Evolutionary conservation across 768 basidiomycete species (phyloP).

Genomic region (Russula abietina): DNA sequence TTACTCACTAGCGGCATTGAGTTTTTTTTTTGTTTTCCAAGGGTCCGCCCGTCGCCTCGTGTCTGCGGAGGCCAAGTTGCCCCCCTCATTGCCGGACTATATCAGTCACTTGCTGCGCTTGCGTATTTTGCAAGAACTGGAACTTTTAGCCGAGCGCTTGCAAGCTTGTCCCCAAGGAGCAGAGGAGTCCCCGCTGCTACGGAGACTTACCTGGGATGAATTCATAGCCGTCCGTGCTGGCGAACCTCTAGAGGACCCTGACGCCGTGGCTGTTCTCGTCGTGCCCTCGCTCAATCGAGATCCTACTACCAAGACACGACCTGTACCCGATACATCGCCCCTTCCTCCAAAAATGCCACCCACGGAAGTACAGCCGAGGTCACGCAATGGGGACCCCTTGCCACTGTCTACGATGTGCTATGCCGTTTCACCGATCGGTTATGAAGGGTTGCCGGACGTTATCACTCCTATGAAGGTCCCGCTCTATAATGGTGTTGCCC

Average conservation of each 20-base stretch:
- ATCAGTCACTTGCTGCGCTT: constrained; percentile 62
- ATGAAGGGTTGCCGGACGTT: constrained; percentile 24
- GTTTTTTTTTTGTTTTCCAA: no score
- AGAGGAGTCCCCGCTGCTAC: constrained; percentile 39
- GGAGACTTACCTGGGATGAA: constrained; percentile 60
- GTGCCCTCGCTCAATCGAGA: constrained; percentile 60
- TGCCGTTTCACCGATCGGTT: constrained; percentile 20
- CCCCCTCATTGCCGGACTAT: constrained; percentile 46
- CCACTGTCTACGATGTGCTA: constrained; percentile 31
- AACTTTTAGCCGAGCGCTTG: constrained; percentile 47
- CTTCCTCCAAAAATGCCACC: constrained; percentile 10
- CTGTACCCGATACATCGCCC: constrained; percentile 27
- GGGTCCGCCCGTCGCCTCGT: constrained; percentile 24
- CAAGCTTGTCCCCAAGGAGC: constrained; percentile 29
- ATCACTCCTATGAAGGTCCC: constrained; percentile 43
- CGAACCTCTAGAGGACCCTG: constrained; percentile 42
- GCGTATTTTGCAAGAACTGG: constrained; percentile 70
- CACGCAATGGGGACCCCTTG: constrained; percentile 20
- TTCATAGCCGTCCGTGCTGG: constrained; percentile 45
- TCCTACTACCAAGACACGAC: constrained; percentile 40
- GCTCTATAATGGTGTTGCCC: constrained; percentile 56
- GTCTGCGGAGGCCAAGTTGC: constrained; percentile 31
- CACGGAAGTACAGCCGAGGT: not conserved
- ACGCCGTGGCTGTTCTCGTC: constrained; percentile 62
- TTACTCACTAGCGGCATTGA: no score